A percentile compares a stretch with the other conserved stretches of the same genome.
Evolutionary conservation across 805 yeast genomes (phyloP).

Genomic region (Nakazawaea peltata): DNA sequence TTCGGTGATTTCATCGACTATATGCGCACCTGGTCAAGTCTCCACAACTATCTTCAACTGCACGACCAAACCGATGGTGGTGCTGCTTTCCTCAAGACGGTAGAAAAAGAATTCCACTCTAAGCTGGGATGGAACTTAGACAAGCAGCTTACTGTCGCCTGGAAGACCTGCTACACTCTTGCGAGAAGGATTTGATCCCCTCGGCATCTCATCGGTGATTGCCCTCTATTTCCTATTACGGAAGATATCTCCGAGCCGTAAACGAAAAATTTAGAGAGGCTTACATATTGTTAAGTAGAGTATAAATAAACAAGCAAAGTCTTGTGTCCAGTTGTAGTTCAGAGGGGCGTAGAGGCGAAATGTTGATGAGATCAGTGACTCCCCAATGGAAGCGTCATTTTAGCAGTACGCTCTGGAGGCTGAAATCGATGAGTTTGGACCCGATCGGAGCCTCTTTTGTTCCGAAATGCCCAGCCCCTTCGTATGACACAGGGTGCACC

Average conservation of each 20-base stretch:
- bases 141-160: slow-evolving; percentile 32
- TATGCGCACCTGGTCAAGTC: slow-evolving; percentile 64
- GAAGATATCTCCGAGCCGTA: too few relatives aligned
- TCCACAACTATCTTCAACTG: slow-evolving; percentile 43
- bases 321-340: too few relatives aligned
- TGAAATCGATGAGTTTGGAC: too few relatives aligned
- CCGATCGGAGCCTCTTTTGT: slow-evolving; percentile 10
- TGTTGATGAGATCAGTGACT: neutral
- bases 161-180: slow-evolving; percentile 45
- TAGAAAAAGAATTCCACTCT: slow-evolving; percentile 26
- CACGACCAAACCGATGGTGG: slow-evolving; percentile 20
- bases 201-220: too few relatives aligned
- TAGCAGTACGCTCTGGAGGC: too few relatives aligned
- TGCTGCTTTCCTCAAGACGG: slow-evolving; percentile 27
- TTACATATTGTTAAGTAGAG: too few relatives aligned
- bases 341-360: too few relatives aligned
- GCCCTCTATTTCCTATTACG: too few relatives aligned
- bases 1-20: slow-evolving; percentile 43
- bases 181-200: slow-evolving; percentile 29
- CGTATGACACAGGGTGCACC: slow-evolving; percentile 55
- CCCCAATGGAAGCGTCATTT: neutral
- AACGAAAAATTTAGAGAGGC: too few relatives aligned
- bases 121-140: slow-evolving; percentile 38
- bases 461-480: slow-evolving; percentile 40
- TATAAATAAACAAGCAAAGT: too few relatives aligned